Evolutionary conservation across 1,284 basidiomycete species (phyloP).

Genomic region (Porphyrellus sp.): DNA sequence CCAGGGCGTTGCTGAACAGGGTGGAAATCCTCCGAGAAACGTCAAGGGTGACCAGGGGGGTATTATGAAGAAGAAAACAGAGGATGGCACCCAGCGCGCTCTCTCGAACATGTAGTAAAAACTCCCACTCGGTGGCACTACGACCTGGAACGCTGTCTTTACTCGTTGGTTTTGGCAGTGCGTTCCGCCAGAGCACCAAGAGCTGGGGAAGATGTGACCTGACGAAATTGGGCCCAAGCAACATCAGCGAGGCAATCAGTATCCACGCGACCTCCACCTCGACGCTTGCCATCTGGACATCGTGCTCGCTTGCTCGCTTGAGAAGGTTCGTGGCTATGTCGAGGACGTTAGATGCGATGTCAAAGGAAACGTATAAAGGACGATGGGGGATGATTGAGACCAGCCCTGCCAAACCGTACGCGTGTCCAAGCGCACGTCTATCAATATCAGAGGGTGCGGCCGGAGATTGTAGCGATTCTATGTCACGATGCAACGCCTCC

Average conservation of each 20-base stretch:
- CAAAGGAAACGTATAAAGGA: conserved; percentile 93
- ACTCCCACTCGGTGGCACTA: conserved; percentile 82
- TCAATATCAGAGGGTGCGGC: conserved; percentile 73
- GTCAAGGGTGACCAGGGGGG: conserved; percentile 82
- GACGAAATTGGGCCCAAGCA: conserved; percentile 91
- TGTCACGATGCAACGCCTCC: conserved; percentile 82
- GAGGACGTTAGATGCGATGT: conserved; percentile 87
- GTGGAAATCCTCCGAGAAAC: conserved; percentile 86
- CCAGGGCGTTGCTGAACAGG: conserved; percentile 85
- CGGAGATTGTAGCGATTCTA: conserved; percentile 65
- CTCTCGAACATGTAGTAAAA: conserved; percentile 89
- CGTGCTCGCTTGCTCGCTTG: conserved; percentile 89
- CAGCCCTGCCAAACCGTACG: conserved; percentile 85
- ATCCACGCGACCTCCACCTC: conserved; percentile 97
- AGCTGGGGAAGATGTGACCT: conserved; percentile 89
- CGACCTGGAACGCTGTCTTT: conserved; percentile 75
- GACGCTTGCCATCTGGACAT: conserved; percentile 75
- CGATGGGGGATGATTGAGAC: conserved; percentile 83
- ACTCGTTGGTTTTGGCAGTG: conserved; percentile 88
- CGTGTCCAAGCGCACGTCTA: conserved; percentile 77
- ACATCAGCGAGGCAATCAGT: conserved; percentile 86
- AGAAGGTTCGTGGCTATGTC: conserved; percentile 89
- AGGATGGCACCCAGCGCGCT: conserved; percentile 87
- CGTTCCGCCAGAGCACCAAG: conserved; percentile 94
- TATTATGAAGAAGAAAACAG: conserved; percentile 84